Evolutionary conservation across 164 flowering plant genomes (phyloP).

Genomic region (Magnolia sinica): DNA sequence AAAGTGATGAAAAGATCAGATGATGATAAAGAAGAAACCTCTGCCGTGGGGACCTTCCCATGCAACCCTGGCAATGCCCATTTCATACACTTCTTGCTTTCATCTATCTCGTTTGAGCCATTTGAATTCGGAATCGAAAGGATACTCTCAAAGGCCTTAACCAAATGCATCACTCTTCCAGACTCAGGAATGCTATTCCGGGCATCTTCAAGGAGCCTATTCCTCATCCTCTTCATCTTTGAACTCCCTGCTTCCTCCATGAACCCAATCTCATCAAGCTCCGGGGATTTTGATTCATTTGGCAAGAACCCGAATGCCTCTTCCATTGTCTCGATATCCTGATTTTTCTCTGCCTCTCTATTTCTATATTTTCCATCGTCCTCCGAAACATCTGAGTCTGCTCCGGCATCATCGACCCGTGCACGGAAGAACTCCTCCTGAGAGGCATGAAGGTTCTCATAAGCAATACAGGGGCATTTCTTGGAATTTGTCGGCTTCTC

Average conservation of each 20-base stretch:
- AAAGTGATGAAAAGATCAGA: not conserved
- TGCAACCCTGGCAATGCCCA: constrained; percentile 86
- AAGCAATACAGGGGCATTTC: constrained; percentile 79
- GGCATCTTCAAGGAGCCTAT: constrained; percentile 60
- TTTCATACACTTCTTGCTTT: constrained; percentile 21
- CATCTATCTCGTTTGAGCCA: constrained; percentile 13
- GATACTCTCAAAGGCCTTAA: constrained; percentile 75
- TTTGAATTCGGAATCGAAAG: constrained; percentile 31
- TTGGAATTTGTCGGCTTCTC: not conserved
- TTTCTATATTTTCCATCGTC: constrained; percentile 13
- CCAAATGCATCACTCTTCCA: constrained; percentile 77
- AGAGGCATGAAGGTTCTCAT: constrained; percentile 70
- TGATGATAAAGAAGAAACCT: constrained; percentile 51
- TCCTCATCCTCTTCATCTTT: constrained; percentile 58
- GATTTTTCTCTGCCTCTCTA: constrained; percentile 2
- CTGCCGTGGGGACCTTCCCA: constrained; percentile 23
- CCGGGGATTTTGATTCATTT: not conserved
- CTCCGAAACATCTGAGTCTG: not conserved
- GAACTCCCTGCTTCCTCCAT: constrained; percentile 30
- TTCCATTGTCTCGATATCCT: not conserved
- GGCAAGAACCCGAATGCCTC: not conserved
- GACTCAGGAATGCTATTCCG: constrained; percentile 58
- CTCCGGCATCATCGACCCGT: not conserved
- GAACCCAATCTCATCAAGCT: not conserved
- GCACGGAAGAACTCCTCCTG: constrained; percentile 73